A percentile compares a stretch with the other conserved stretches of the same genome.
These are phyloP conservation scores for Beauveria bassiana DNA, from an alignment of 2,329 filamentous ascomycete genomes.

Conservation along the genomic window DNA sequence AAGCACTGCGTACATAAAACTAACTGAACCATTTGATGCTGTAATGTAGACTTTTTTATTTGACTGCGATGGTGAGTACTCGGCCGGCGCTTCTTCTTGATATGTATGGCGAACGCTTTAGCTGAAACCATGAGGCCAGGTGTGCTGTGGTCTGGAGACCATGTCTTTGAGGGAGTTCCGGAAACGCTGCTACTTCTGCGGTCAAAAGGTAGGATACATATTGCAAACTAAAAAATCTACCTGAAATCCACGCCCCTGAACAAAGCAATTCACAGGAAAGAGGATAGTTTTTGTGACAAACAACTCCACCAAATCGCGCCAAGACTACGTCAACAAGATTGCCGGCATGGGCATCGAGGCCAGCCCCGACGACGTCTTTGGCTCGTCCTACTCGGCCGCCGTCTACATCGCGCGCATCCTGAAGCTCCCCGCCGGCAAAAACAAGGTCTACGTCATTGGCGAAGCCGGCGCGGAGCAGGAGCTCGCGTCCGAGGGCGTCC, in stretches of 20 bases:
- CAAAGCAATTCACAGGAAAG: constrained; percentile 54
- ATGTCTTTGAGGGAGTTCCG: constrained; percentile 75
- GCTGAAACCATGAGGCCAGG: constrained; percentile 42
- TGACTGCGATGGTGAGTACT: constrained; percentile 80
- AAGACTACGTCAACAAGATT: constrained; percentile 90
- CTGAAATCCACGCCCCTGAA: neutral
- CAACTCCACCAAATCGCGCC: constrained; percentile 93
- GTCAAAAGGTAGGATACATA: constrained; percentile 54
- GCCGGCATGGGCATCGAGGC: constrained; percentile 71
- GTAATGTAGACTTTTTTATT: constrained; percentile 77
- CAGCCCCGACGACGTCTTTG: constrained; percentile 84
- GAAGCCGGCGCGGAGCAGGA: constrained; percentile 89
- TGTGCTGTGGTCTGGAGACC: constrained; percentile 93
- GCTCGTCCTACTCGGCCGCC: constrained; percentile 87
- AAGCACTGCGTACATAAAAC: neutral
- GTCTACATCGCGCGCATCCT: constrained; percentile 95
- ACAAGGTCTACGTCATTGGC: constrained; percentile 91
- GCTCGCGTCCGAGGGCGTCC: constrained; percentile 68
- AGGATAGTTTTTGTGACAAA: constrained; percentile 94
- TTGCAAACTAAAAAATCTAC: no score
- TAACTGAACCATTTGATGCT: neutral
- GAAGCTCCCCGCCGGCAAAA: constrained; percentile 65
- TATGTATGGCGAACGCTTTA: neutral
- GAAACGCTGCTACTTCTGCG: constrained; percentile 81
- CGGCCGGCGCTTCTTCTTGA: neutral